These are phyloP conservation scores for Kazachstania kunashirensis DNA, from an alignment of 805 yeast species.

Conservation along the genomic window DNA sequence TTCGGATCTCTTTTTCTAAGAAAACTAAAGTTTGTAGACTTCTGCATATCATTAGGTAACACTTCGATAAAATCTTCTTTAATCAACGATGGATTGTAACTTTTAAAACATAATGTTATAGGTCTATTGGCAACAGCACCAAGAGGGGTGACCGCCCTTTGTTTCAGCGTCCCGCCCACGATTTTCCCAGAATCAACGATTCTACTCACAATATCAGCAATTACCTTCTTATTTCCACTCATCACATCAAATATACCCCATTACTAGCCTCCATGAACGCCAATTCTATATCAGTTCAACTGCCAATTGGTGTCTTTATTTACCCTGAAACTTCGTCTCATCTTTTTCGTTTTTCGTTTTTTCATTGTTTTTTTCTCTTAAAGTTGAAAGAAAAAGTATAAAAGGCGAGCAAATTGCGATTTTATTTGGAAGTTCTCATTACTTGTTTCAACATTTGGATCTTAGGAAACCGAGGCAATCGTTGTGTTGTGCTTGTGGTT, in stretches of 20 bases:
- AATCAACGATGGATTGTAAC: slow-evolving; percentile 19
- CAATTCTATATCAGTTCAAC: too few relatives aligned
- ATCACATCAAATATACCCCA: neutral
- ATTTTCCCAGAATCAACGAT: slow-evolving; percentile 12
- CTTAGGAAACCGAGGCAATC: neutral
- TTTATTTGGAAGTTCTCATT: neutral
- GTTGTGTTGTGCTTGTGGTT: too few relatives aligned
- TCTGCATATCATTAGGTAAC: slow-evolving; percentile 8
- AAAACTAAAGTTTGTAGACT: slow-evolving; percentile 8
- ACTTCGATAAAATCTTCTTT: slow-evolving; percentile 14
- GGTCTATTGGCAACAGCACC: neutral
- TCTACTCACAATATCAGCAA: slow-evolving; percentile 10
- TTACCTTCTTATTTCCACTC: slow-evolving; percentile 8
- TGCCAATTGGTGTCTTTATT: too few relatives aligned
- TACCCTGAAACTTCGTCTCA: too few relatives aligned
- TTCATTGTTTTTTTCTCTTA: too few relatives aligned
- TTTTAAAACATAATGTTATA: slow-evolving; percentile 4
- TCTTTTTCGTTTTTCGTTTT: too few relatives aligned
- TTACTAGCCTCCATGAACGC: too few relatives aligned
- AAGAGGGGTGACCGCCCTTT: neutral
- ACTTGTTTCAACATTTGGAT: neutral
- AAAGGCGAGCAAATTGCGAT: neutral
- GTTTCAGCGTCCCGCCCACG: slow-evolving; percentile 7
- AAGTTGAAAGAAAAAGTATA: neutral
- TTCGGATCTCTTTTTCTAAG: slow-evolving; percentile 22